Evolutionary conservation across 2,329 filamentous ascomycete species (phyloP), one percentile per base, ranked within the genome.

Genomic region (Pseudogymnoascus destructans): DNA sequence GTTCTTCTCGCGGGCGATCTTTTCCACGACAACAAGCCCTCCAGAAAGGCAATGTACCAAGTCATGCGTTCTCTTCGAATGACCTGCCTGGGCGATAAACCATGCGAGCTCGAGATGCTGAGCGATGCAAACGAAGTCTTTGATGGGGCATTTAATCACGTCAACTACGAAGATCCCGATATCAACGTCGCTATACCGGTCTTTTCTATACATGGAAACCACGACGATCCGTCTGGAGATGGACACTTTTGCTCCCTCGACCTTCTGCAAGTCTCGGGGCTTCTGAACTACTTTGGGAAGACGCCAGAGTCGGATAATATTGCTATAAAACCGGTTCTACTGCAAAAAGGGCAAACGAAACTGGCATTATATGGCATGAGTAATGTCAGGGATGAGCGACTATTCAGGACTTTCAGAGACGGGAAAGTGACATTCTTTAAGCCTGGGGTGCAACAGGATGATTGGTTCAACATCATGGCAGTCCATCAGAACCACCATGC

Each of bases 21-120:
- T 1, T 98, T 98, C 69, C 95, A 98, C 70, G 92, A 98, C 65
- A 98, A 98, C 71, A 95, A 95, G 67, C 95, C 93, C 2, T 96
- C 90, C 5, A 82, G 93, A 60, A 95, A 96, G 69, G 85, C 91
- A 25, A 88, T 98, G 80, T 97, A 93, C 70, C 89, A 98, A 69
- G 93, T 98, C 61, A 97, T 97, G 89, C 85, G 89, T 30, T 93
- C 89, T 1, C 77, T 98, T 27, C 85, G 93, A 57, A 86, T 90
- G 77, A 95, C 96, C 69, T 97, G 93, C 68, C 81, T 95, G 4
- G 93, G 95, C 33, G 89, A 95, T 73, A 96, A 95, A 68, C 93
- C 93, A 0, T 97, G 92, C 69, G 89, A 95, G 70, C 78, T 98
- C 61, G 89, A 98, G 71, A 90, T 97, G 72, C 78, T 98, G 46